These are phyloP conservation scores for Kingdonia uniflora DNA, from an alignment of 164 flowering plant species.

Conservation along the genomic window DNA sequence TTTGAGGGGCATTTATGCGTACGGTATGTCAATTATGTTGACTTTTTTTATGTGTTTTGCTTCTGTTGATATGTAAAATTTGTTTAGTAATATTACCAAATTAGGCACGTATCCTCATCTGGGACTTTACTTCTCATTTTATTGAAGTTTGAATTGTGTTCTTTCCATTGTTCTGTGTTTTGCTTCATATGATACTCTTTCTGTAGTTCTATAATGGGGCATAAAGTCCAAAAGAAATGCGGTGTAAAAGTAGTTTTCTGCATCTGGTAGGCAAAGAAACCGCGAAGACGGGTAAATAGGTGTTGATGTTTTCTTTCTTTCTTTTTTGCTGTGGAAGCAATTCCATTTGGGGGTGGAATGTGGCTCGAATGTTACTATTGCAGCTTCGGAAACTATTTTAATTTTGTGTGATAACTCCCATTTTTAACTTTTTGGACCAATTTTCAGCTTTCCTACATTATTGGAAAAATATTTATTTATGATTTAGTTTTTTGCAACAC, in stretches of 20 bases:
- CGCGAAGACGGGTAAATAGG: too few species aligned
- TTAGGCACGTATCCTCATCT: too few species aligned
- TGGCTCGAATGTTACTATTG: too few species aligned
- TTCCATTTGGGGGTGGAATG: neutral
- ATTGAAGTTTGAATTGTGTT: too few species aligned
- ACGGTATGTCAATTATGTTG: constrained; percentile 1
- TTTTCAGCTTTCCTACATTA: neutral
- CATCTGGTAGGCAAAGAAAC: too few species aligned
- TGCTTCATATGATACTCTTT: too few species aligned
- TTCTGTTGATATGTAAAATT: neutral
- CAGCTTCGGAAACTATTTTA: too few species aligned
- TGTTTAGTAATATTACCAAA: neutral
- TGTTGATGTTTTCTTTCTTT: neutral
- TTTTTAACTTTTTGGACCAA: neutral
- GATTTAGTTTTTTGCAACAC: too few species aligned
- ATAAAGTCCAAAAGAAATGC: neutral
- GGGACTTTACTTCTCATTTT: too few species aligned
- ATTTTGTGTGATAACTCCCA: neutral
- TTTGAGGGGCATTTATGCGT: constrained; percentile 12
- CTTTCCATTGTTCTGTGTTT: too few species aligned
- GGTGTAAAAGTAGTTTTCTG: neutral
- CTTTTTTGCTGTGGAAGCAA: neutral
- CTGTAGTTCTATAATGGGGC: neutral
- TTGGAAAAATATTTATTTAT: neutral
- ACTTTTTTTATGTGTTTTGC: too few species aligned